Evolutionary conservation across 495 filamentous ascomycete genomes (phyloP).

Genomic region (Xylaria curta): DNA sequence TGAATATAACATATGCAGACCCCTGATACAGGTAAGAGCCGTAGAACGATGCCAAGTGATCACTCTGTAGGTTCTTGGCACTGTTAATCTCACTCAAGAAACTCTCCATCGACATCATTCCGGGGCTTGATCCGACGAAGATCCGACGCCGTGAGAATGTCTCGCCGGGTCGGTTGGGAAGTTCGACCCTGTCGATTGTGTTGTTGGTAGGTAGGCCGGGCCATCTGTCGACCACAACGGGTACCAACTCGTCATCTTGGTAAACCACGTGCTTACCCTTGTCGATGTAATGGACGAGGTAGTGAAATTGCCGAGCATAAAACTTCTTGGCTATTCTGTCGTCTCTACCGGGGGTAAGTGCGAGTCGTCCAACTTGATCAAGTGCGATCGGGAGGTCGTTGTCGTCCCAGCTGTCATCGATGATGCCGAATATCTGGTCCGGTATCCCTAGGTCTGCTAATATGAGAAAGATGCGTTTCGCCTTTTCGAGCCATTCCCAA

Average conservation of each 20-base stretch:
- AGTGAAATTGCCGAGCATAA: slow-evolving; percentile 81
- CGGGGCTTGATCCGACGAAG: slow-evolving; percentile 63
- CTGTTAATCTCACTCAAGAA: slow-evolving; percentile 72
- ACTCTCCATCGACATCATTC: slow-evolving; percentile 66
- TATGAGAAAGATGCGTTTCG: slow-evolving; percentile 81
- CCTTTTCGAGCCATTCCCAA: slow-evolving; percentile 84
- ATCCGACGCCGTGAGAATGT: slow-evolving; percentile 76
- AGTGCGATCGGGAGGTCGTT: slow-evolving; percentile 82
- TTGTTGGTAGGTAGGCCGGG: slow-evolving; percentile 56
- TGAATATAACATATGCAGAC: slow-evolving; percentile 77
- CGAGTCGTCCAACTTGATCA: slow-evolving; percentile 71
- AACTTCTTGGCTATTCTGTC: slow-evolving; percentile 74
- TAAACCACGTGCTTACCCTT: slow-evolving; percentile 77
- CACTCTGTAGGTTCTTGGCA: slow-evolving; percentile 70
- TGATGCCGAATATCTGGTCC: slow-evolving; percentile 82
- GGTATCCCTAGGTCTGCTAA: slow-evolving; percentile 80
- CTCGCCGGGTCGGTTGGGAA: slow-evolving; percentile 63
- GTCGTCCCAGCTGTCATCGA: slow-evolving; percentile 89
- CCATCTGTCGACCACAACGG: slow-evolving; percentile 67
- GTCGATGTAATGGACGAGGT: slow-evolving; percentile 72
- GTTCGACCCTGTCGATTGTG: slow-evolving; percentile 70
- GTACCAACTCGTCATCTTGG: slow-evolving; percentile 77
- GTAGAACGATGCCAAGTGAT: slow-evolving; percentile 81
- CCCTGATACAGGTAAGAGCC: slow-evolving; percentile 79
- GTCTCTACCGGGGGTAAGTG: slow-evolving; percentile 65